Base-by-base conservation (phyloP, 306 rosid species). In the Ammopiptanthus mongolicus region DNA sequence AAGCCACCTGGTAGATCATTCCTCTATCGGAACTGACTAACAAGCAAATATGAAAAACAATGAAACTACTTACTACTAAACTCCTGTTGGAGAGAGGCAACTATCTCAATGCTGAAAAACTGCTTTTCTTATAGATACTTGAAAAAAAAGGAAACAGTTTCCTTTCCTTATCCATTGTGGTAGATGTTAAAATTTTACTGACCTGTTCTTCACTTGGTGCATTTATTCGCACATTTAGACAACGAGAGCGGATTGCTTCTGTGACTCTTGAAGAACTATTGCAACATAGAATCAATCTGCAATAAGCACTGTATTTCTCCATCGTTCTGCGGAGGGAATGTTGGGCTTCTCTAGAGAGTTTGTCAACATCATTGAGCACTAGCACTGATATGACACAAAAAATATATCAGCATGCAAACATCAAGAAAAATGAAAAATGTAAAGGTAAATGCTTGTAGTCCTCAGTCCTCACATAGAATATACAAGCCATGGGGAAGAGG, bases 181-280 rank as follows among this genome's bases (percentile, higher is more conserved):
- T 12, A 62, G 8, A 44, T 25, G 46, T 31, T 60, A 31, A 28
- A 60, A 78, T 48, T 61, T 51, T 69, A 52, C 46, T 57, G 8
- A 88, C 98, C 97, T 95, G 87, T 39, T 95, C 91, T 65, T 88
- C 97, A 44, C 84, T 79, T 17, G 97, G 97, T 56, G 92, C 96
- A 65, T 92, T 90, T 79, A 95, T 85, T 79, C 92, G 88, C 69
- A 90, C 89, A 81, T 90, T 95, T 23, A 95, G 87, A 87, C 98
- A 95, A 31, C 98, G 89, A 52, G 98, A 95, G 66, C 97, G 88
- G 76, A 95, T 91, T 65, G 98, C 98, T 88, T 95, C 97, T 42
- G 93, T 90, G 44, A 95, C 97, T 84, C 90, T 91, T 19, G 98
- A 95, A 76, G 98, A 95, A 80, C 97, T 95, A 88, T 91, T 91